Evolutionary conservation across 345 rosid genomes (phyloP), one percentile per base, ranked within the genome.

Genomic region (Punica granatum): DNA sequence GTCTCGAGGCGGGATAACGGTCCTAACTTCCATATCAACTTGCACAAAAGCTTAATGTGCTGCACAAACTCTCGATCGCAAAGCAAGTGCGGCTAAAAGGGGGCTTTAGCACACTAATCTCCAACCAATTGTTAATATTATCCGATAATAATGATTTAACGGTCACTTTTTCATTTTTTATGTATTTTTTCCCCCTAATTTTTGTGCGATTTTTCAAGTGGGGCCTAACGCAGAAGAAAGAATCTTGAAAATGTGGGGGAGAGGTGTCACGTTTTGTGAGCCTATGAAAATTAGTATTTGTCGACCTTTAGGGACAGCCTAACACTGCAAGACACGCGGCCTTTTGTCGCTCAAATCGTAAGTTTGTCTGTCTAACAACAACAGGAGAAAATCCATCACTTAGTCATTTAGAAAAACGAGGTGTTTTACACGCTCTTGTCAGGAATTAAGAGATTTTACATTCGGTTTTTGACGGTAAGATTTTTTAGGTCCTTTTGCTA

Each of bases 251-350:
- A 23, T 23, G 1, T 23, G 31, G 31, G 28, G 31, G 28, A 25
- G 5, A n/a, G 59, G 59, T 53, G 59, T 53, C 59, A 23, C 25
- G 30, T 25, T 53, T 23, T 21, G 26, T 53, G 9, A 53, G 59
- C 59, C 59, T 53, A 53, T 53, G 15, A 25, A 25, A 49, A 53
- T 53, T 11, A 53, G 30, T 25, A 53, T 53, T 23, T n/a, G 59
- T 53, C 59, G 56, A 21, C 56, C 56, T 49, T 49, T n/a, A 25
- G 56, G 56, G 31, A 53, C 59, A 25, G 31, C 59, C 59, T 25
- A 53, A 23, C 59, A 10, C 14, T 4, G 12, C 31, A 7, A 12
- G 59, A 53, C 59, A 53, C 59, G 59, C 30, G 4, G 12, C 28
- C 14, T 23, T 53, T 8, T 53, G 59, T 53, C 31, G n/a, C 59